These are phyloP conservation scores for Venturia carpophila DNA, from an alignment of 2,329 filamentous ascomycete species.

Conservation along the genomic window DNA sequence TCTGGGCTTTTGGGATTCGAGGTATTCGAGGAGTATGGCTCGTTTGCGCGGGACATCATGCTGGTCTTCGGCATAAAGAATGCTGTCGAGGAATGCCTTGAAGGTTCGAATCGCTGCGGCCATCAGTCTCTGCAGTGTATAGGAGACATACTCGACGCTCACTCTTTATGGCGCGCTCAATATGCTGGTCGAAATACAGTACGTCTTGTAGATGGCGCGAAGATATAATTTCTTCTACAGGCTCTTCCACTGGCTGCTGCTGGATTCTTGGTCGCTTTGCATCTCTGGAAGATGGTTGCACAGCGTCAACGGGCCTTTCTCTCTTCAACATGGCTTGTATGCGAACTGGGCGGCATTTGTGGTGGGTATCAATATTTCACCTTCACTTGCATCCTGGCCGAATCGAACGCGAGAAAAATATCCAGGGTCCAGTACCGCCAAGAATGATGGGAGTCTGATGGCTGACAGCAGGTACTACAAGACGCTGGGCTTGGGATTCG, in stretches of 20 bases:
- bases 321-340: neutral
- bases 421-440: neutral
- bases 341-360: neutral
- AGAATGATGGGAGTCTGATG: no score
- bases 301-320: slow-evolving; percentile 4
- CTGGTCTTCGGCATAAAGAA: slow-evolving; percentile 47
- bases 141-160: slow-evolving; percentile 23
- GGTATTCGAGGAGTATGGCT: slow-evolving; percentile 60
- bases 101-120: slow-evolving; percentile 57
- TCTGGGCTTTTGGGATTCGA: slow-evolving; percentile 50
- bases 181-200: slow-evolving; percentile 32
- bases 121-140: slow-evolving; percentile 25
- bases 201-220: slow-evolving; percentile 31
- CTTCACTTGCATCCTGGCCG: neutral
- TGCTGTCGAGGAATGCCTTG: slow-evolving; percentile 60
- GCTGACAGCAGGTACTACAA: no score
- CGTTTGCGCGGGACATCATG: slow-evolving; percentile 41
- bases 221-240: slow-evolving; percentile 26
- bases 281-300: neutral
- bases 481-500: no score
- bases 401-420: neutral
- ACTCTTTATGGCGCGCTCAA: slow-evolving; percentile 2
- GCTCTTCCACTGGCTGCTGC: neutral
- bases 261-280: slow-evolving; percentile 4
- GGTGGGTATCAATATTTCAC: neutral